phyloP scores from a whole-genome alignment of 208 protist genomes.

The Acanthamoeba castellanii region DNA sequence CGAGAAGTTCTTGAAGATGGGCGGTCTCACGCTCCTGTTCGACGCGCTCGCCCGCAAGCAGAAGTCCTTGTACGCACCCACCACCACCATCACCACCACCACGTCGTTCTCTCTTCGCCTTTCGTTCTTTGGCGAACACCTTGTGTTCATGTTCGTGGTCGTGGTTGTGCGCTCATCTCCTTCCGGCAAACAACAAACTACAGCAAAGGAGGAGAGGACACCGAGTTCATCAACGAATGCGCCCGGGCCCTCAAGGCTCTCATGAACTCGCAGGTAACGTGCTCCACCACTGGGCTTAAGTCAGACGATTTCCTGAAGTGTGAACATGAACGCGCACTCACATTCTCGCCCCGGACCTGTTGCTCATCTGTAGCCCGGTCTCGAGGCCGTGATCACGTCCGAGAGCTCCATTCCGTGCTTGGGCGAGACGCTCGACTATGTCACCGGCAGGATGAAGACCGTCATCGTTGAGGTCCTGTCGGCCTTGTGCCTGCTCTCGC shows the following conservation, averaged over 20 bases:
- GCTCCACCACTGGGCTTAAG: too few species aligned
- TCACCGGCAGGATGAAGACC: slow-evolving; percentile 49
- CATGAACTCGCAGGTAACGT: neutral
- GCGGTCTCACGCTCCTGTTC: slow-evolving; percentile 11
- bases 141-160: neutral
- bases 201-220: neutral
- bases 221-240: slow-evolving; percentile 32
- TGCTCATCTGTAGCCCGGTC: neutral
- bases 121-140: too few species aligned
- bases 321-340: too few species aligned
- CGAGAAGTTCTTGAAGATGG: slow-evolving; percentile 37
- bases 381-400: neutral
- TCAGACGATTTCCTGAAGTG: too few species aligned
- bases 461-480: slow-evolving; percentile 40
- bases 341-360: too few species aligned
- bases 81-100: neutral
- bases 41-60: slow-evolving; percentile 3
- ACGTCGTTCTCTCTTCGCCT: neutral
- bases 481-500: slow-evolving; percentile 24
- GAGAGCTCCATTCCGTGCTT: slow-evolving; percentile 22
- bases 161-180: too few species aligned
- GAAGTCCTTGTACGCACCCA: neutral
- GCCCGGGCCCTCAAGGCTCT: slow-evolving; percentile 6
- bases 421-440: slow-evolving; percentile 29
- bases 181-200: neutral